Conservation (phyloP, 257 asterid species). For the Scutellaria minor region DNA sequence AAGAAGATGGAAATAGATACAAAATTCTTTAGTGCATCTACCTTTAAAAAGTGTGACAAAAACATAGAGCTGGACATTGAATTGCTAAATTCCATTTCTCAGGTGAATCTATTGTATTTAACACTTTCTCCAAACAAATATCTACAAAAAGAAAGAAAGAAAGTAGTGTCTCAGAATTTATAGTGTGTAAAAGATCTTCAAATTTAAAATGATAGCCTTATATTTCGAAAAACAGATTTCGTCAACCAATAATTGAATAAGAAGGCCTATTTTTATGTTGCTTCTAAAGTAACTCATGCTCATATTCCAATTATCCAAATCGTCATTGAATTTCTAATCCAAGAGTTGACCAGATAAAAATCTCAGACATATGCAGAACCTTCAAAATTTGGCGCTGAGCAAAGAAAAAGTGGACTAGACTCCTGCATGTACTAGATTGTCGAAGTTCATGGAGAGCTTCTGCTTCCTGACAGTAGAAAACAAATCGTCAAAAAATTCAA, state of each 20-base stretch:
- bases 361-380: conserved; percentile 44
- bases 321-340: conserved; percentile 15
- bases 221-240: conserved; percentile 15
- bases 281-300: not conserved
- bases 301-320: not conserved
- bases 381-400: conserved; percentile 56
- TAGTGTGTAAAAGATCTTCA: not conserved
- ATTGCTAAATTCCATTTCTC: not conserved
- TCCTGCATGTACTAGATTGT: conserved; percentile 59
- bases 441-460: conserved; percentile 61
- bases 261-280: not conserved
- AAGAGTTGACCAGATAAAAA: conserved; percentile 27
- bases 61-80: too few species aligned
- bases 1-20: conserved; percentile 17
- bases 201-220: not conserved
- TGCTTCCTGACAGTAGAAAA: conserved; percentile 51
- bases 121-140: not conserved
- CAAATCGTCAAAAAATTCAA: conserved; percentile 23
- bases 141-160: not conserved
- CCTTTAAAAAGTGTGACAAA: not conserved
- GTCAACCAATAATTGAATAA: not conserved
- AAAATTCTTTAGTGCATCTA: not conserved
- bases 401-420: conserved; percentile 61
- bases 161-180: not conserved
- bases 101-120: not conserved